Base-by-base conservation (phyloP, 2,329 filamentous ascomycete genomes). In the Scleromitrula shiraiana region DNA sequence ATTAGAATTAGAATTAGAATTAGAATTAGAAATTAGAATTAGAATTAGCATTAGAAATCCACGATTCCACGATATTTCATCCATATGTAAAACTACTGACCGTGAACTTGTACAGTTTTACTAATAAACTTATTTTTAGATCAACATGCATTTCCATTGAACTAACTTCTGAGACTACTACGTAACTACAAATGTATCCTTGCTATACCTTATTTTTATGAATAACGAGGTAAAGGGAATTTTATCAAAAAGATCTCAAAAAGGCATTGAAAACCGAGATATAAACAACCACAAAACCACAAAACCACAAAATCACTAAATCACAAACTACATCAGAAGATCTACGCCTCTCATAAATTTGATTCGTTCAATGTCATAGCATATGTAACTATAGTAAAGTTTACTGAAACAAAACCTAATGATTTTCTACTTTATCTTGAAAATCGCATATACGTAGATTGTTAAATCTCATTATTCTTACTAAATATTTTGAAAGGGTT, bases 161-260 rank as follows among this genome's bases (percentile, higher is more conserved):
- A 30, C 10, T 14, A 19, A 14, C 23, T 38, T 22, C 35, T 38
- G 10, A 38, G 17, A 20, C 19, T 37, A 20, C 12, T 35, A 26
- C 20, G 30, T 17, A 33, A 22, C 35, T 29, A 7, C 4, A 46
- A 15, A 17, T 8, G 29, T 5, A 46, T 39, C 43, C 43, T 46
- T 46, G 43, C n/a, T n/a, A 41, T 27, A 47, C 44, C 37, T 42
- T 42, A 41, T 35, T 35, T n/a, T n/a, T n/a, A n/a, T n/a, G n/a
- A n/a, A n/a, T n/a, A n/a, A n/a, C n/a, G n/a, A n/a, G n/a, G n/a
- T n/a, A n/a, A n/a, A n/a, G n/a, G n/a, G n/a, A n/a, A n/a, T n/a
- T n/a, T n/a, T n/a, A n/a, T n/a, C n/a, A n/a, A n/a, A n/a, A n/a
- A n/a, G n/a, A n/a, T n/a, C n/a, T n/a, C n/a, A n/a, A n/a, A n/a